A percentile compares a stretch with the other conserved stretches of the same genome.
phyloP scores from a whole-genome alignment of 2,329 filamentous ascomycete genomes.

The Fusarium globosum region DNA sequence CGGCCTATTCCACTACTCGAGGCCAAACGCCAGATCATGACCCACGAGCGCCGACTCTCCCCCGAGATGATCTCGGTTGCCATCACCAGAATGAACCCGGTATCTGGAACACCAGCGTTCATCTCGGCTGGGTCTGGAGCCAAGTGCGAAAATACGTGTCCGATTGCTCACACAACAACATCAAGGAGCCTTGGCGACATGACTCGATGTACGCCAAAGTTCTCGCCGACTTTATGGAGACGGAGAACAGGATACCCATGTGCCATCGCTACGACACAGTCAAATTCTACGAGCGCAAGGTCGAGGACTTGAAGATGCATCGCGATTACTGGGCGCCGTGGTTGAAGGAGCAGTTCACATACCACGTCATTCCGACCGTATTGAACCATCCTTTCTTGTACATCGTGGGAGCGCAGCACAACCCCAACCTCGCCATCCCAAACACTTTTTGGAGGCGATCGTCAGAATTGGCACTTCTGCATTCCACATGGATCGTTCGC shows the following conservation, averaged over 20 bases:
- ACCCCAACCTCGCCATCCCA: slow-evolving; percentile 62
- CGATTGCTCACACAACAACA: slow-evolving; percentile 58
- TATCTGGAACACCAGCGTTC: slow-evolving; percentile 62
- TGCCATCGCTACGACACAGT: slow-evolving; percentile 64
- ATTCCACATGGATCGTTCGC: slow-evolving; percentile 65
- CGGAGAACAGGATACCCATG: slow-evolving; percentile 60
- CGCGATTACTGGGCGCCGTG: slow-evolving; percentile 63
- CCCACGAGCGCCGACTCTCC: slow-evolving; percentile 55
- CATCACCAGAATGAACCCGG: slow-evolving; percentile 54
- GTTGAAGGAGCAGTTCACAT: slow-evolving; percentile 65
- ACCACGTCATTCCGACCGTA: slow-evolving; percentile 62
- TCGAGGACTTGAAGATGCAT: slow-evolving; percentile 57
- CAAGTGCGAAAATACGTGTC: slow-evolving; percentile 59
- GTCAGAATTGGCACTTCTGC: slow-evolving; percentile 61
- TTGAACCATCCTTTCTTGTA: slow-evolving; percentile 66
- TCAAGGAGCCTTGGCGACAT: slow-evolving; percentile 63
- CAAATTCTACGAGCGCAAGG: slow-evolving; percentile 62
- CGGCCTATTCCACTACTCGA: slow-evolving; percentile 45
- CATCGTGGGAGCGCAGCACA: slow-evolving; percentile 63
- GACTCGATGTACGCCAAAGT: slow-evolving; percentile 64
- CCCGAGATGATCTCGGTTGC: slow-evolving; percentile 57
- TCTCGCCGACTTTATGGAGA: slow-evolving; percentile 62
- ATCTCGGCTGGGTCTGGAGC: slow-evolving; percentile 65
- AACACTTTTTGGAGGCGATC: slow-evolving; percentile 66
- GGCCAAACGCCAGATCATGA: slow-evolving; percentile 44